Base-by-base conservation (phyloP, 805 yeast genomes). In the Hanseniaspora taiwanica region DNA sequence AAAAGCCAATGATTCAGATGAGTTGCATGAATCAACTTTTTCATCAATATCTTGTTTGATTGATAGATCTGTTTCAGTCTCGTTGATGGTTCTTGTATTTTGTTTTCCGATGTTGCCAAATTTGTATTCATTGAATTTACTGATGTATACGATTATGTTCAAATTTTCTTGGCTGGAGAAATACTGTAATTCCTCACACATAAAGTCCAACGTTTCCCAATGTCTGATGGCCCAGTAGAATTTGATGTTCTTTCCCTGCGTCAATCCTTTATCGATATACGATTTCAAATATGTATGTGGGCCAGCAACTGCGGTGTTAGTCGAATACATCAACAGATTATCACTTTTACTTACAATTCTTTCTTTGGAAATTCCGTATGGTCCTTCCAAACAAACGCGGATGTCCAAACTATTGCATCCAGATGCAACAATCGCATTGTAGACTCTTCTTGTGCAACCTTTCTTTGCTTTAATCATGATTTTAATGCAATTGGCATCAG, bases 151-250 rank as follows among this genome's bases (percentile, higher is more conserved):
- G 14, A 16, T 31, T 12, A 31, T 12, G 10, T 31, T 13, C 6
- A 31, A n/a, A 18, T 31, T 18, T 8, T 6, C 34, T n/a, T 16
- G 14, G 14, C 7, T 6, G 14, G 34, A 14, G 25, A 66, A 43
- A 6, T 42, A 39, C 7, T 35, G 48, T 21, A 71, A 46, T 46
- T 70, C 72, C 4, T 46, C 53, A 13, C 46, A 39, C 45, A 69
- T 69, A 67, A 68, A 68, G 14, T 45, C 39, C 20, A 80, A 52
- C 1, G 76, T 66, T 27, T 58, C 58, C 42, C 63, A 63, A 18
- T 71, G 70, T 40, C 76, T 59, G 6, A 78, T 62, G 6, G 68
- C 65, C 87, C 89, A 81, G 18, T 69, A 54, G 42, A 79, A 63
- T 40, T 68, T 65, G 10, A 68, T 55, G 33, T 56, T 52, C 20